Evolutionary conservation across 352 stramenopile genomes (phyloP).

Genomic region (Peronospora belbahrii): DNA sequence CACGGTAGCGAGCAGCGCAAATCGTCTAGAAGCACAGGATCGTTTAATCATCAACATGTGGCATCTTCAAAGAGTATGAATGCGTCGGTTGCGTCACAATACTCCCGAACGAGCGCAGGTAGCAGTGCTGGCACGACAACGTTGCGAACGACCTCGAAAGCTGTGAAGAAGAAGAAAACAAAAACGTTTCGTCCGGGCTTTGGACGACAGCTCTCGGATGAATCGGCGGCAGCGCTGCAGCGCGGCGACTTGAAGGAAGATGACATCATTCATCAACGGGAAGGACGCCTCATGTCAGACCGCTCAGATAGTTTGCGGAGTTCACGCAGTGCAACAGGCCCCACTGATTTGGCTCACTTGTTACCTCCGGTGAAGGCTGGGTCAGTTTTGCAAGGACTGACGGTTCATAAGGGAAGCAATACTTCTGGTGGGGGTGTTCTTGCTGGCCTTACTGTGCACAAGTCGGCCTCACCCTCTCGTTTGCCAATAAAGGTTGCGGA

Average conservation of each 20-base stretch:
- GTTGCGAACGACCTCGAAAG: slow-evolving; percentile 35
- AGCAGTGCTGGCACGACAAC: slow-evolving; percentile 26
- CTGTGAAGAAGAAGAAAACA: slow-evolving; percentile 74
- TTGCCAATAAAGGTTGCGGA: slow-evolving; percentile 19
- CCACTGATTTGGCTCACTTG: slow-evolving; percentile 60
- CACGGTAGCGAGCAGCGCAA: slow-evolving; percentile 35
- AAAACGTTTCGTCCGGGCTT: slow-evolving; percentile 82
- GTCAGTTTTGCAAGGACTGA: slow-evolving; percentile 60
- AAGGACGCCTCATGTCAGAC: slow-evolving; percentile 22
- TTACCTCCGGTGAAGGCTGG: slow-evolving; percentile 46
- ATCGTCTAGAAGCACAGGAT: slow-evolving; percentile 25
- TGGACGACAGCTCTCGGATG: slow-evolving; percentile 75
- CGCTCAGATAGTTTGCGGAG: slow-evolving; percentile 22
- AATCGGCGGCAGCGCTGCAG: slow-evolving; percentile 66
- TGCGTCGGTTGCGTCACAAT: slow-evolving; percentile 8
- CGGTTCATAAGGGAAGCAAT: slow-evolving; percentile 32
- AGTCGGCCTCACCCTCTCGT: slow-evolving; percentile 27
- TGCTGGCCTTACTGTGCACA: slow-evolving; percentile 60
- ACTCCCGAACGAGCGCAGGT: slow-evolving; percentile 20
- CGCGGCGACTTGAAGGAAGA: slow-evolving; percentile 70
- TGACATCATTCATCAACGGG: slow-evolving; percentile 45
- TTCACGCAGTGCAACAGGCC: slow-evolving; percentile 26
- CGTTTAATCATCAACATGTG: slow-evolving; percentile 64
- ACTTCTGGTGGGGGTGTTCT: slow-evolving; percentile 39
- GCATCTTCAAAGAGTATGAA: slow-evolving; percentile 13